Percentiles rank a stretch among this genome's conserved stretches.
phyloP scores from a whole-genome alignment of 2,329 filamentous ascomycete genomes.

The Westerdykella ornata region DNA sequence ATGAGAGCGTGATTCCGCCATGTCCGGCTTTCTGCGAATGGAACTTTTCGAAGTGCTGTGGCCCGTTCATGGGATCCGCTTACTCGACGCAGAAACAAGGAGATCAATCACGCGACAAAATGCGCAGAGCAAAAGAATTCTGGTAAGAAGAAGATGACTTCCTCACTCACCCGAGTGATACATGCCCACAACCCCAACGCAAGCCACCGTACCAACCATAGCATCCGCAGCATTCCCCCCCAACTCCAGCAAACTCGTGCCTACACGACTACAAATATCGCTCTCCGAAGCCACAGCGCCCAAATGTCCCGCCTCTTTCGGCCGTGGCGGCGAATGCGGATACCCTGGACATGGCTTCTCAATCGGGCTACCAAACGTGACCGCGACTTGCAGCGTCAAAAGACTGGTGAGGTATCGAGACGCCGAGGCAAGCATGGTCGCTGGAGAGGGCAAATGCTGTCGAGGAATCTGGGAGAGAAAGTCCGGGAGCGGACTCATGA shows the following conservation, averaged over 20 bases:
- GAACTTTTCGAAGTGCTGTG: no score
- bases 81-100: no score
- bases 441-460: slow-evolving; percentile 1
- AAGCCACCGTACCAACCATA: slow-evolving; percentile 43
- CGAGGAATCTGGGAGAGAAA: no score
- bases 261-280: slow-evolving; percentile 43
- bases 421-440: slow-evolving; percentile 18
- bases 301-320: slow-evolving; percentile 20
- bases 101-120: no score
- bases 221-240: slow-evolving; percentile 50
- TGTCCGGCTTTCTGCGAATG: not conserved
- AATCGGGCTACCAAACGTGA: slow-evolving; percentile 18
- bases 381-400: slow-evolving; percentile 22
- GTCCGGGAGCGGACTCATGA: no score
- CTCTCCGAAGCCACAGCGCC: slow-evolving; percentile 45
- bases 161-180: slow-evolving; percentile 35
- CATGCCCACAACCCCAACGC: slow-evolving; percentile 46
- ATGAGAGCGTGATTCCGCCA: slow-evolving; percentile 2
- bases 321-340: slow-evolving; percentile 8
- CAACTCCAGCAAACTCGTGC: slow-evolving; percentile 40
- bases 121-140: no score
- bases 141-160: not conserved
- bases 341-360: slow-evolving; percentile 7
- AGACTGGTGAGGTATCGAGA: slow-evolving; percentile 19
- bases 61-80: no score